Conservation (phyloP, 2,329 filamentous ascomycete genomes). For the Chaetomiaceae sp. region DNA sequence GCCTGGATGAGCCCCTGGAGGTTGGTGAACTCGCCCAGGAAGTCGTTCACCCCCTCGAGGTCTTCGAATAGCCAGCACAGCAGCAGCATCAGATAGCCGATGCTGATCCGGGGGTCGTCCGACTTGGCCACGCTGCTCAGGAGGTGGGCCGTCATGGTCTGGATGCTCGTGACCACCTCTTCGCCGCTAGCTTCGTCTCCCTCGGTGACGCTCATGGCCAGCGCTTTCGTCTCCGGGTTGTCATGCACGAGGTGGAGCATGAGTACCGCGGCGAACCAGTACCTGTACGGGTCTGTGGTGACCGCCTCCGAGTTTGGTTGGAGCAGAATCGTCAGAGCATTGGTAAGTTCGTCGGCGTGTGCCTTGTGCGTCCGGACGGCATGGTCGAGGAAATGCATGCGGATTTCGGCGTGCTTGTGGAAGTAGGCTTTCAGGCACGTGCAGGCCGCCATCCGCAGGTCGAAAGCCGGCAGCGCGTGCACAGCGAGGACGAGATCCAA, state of each 20-base stretch:
- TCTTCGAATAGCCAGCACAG: slow-evolving; percentile 91
- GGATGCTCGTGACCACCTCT: slow-evolving; percentile 91
- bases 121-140: slow-evolving; percentile 64
- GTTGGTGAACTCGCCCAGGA: slow-evolving; percentile 86
- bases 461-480: slow-evolving; percentile 62
- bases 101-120: slow-evolving; percentile 71
- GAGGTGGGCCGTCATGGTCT: slow-evolving; percentile 82
- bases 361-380: slow-evolving; percentile 79
- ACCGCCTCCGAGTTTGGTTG: slow-evolving; percentile 56
- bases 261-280: slow-evolving; percentile 85
- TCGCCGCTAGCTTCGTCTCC: slow-evolving; percentile 86
- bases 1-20: slow-evolving; percentile 80
- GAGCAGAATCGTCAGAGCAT: slow-evolving; percentile 79
- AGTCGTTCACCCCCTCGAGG: slow-evolving; percentile 84
- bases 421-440: slow-evolving; percentile 94
- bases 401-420: slow-evolving; percentile 72
- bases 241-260: slow-evolving; percentile 82
- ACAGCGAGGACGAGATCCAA: slow-evolving; percentile 74
- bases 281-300: slow-evolving; percentile 75
- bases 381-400: slow-evolving; percentile 62
- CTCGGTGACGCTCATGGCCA: slow-evolving; percentile 78
- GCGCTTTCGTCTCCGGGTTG: slow-evolving; percentile 69
- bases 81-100: slow-evolving; percentile 86
- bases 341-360: slow-evolving; percentile 76
- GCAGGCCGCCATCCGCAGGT: slow-evolving; percentile 78